Evolutionary conservation across 2,329 filamentous ascomycete genomes (phyloP).

Genomic region (Cytospora schulzeri): DNA sequence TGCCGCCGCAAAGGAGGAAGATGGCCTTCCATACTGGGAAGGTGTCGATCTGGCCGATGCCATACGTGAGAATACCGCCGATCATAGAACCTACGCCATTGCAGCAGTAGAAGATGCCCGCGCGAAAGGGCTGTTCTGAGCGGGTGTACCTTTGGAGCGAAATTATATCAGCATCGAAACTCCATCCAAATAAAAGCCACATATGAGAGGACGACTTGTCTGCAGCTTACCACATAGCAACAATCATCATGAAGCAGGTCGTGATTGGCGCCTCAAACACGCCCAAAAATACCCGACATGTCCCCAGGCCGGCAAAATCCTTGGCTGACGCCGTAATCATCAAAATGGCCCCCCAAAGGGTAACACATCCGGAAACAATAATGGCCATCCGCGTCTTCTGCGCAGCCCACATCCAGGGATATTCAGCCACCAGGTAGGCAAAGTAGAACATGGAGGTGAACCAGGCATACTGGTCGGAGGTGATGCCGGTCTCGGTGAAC

Average conservation of each 20-base stretch:
- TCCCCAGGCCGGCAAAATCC: slow-evolving; percentile 46
- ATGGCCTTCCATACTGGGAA: slow-evolving; percentile 49
- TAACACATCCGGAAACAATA: slow-evolving; percentile 38
- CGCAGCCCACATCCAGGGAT: slow-evolving; percentile 39
- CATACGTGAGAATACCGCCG: slow-evolving; percentile 41
- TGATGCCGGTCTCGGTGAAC: slow-evolving; percentile 51
- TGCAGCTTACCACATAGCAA: slow-evolving; percentile 45
- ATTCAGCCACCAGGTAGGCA: slow-evolving; percentile 48
- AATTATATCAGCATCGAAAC: background rate
- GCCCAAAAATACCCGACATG: slow-evolving; percentile 49
- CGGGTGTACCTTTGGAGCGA: slow-evolving; percentile 41
- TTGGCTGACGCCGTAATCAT: slow-evolving; percentile 45
- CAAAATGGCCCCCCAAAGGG: slow-evolving; percentile 42
- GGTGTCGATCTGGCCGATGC: slow-evolving; percentile 43
- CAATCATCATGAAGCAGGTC: slow-evolving; percentile 53
- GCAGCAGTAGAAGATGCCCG: slow-evolving; percentile 46
- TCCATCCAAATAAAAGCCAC: background rate
- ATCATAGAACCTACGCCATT: slow-evolving; percentile 43
- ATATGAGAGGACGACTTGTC: background rate
- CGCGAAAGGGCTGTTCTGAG: slow-evolving; percentile 49
- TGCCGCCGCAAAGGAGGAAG: slow-evolving; percentile 47
- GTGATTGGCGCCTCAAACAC: slow-evolving; percentile 51
- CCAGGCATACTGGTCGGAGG: slow-evolving; percentile 52
- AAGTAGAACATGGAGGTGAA: slow-evolving; percentile 59
- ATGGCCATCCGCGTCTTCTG: slow-evolving; percentile 41